Base-by-base conservation (phyloP, 306 rosid species). In the Biancaea sappan region DNA sequence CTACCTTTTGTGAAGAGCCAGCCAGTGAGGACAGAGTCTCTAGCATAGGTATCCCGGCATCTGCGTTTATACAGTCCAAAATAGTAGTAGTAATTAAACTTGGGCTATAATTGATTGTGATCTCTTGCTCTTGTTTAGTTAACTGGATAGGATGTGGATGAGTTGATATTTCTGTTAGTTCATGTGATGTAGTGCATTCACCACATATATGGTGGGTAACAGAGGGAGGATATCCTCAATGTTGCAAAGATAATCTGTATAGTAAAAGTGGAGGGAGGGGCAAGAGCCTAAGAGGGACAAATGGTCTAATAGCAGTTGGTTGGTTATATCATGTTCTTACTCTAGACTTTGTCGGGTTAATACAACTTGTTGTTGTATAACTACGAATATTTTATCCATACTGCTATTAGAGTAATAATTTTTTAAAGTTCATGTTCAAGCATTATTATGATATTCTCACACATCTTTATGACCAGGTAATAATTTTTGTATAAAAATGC, bases 61-160 rank as follows among this genome's bases (percentile, higher is more conserved):
- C 53, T 51, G 41, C 58, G 7, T 34, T 40, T 28, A 50, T 47
- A 14, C 25, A 11, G 52, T 57, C 32, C 48, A 60, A 37, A 63
- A 51, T 48, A 71, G 72, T 53, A 68, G 46, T 40, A 81, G 66
- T 53, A 26, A 19, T 26, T 26, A 40, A 60, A 51, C 50, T 77
- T 32, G 63, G 79, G 34, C 40, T 21, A 29, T 56, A 57, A 25
- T 70, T 62, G 68, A 52, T 46, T 57, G 59, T 59, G 25, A 31
- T 60, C 58, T 77, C 48, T 64, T 21, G 71, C 61, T 77, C 74
- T 24, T 65, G 76, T 52, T 74, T 11, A 53, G 53, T 71, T 26
- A 26, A 46, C 71, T 56, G 26, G 19, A 44, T 54, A 63, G 66
- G 60, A 22, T 48, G 18, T 60, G 61, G 67, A 41, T 78, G 61